Evolutionary conservation across 768 basidiomycete genomes (phyloP).

Genomic region (Mycena chlorophos): DNA sequence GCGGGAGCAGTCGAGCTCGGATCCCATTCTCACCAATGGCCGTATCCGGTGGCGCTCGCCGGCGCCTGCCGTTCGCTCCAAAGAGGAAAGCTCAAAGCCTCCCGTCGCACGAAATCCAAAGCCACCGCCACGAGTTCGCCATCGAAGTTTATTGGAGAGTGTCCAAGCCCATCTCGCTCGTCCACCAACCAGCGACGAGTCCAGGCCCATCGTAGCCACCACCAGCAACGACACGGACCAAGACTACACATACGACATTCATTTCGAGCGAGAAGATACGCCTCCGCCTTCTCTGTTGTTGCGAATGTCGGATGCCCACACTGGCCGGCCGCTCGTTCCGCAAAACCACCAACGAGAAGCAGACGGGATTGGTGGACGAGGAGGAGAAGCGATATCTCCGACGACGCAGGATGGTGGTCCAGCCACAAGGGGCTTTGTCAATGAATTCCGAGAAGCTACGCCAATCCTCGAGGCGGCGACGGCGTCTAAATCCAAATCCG

Average conservation of each 20-base stretch:
- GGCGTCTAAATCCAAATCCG: no score
- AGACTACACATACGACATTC: neutral
- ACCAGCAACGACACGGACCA: neutral
- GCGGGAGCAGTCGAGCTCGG: no score
- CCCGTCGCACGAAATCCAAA: neutral
- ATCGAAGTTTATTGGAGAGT: conserved; percentile 15
- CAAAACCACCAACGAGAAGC: neutral
- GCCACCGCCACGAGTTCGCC: conserved; percentile 11
- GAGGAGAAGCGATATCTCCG: no score
- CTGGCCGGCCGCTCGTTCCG: neutral
- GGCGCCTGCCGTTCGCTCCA: neutral
- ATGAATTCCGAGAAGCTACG: no score
- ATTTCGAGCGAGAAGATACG: neutral
- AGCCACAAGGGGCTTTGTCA: no score
- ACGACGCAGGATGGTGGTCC: no score
- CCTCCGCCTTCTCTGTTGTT: conserved; percentile 23
- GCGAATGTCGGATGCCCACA: conserved; percentile 28
- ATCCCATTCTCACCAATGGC: no score
- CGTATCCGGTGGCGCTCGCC: no score
- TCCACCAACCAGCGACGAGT: conserved; percentile 5
- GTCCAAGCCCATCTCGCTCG: conserved; percentile 22
- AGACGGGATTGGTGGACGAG: no score
- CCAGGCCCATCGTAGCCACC: neutral
- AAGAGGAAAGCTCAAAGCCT: neutral
- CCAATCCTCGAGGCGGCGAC: no score